phyloP scores from a whole-genome alignment of 345 rosid genomes.

The Diplotaxis tenuifolia region DNA sequence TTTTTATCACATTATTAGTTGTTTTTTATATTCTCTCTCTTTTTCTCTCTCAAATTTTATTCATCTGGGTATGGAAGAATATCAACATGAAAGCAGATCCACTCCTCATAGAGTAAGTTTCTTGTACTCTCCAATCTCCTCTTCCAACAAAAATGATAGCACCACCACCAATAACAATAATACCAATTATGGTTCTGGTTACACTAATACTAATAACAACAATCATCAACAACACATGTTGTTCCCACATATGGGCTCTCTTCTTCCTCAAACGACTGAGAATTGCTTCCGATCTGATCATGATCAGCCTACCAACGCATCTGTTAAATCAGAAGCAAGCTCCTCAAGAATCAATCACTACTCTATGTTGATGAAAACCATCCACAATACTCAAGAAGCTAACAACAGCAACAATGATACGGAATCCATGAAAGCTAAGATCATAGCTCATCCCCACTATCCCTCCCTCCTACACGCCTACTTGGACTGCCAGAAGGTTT shows the following conservation, averaged over 20 bases:
- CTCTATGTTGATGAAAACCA: constrained; percentile 53
- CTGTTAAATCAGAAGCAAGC: constrained; percentile 76
- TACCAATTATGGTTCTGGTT: constrained; percentile 33
- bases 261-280: constrained; percentile 44
- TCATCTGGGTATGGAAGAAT: constrained; percentile 68
- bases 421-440: constrained; percentile 90
- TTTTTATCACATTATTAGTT: background rate
- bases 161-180: constrained; percentile 38
- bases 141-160: constrained; percentile 56
- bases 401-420: constrained; percentile 41
- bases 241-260: constrained; percentile 33
- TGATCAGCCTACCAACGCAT: constrained; percentile 40
- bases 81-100: constrained; percentile 58
- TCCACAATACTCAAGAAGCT: constrained; percentile 48
- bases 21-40: constrained; percentile 31
- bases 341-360: constrained; percentile 54
- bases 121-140: constrained; percentile 61
- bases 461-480: constrained; percentile 84
- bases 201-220: constrained; percentile 24
- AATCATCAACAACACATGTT: constrained; percentile 32
- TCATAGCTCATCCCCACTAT: constrained; percentile 89
- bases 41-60: constrained; percentile 8
- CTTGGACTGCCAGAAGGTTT: constrained; percentile 96
- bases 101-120: constrained; percentile 60
- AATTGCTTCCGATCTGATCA: constrained; percentile 57